phyloP scores from a whole-genome alignment of 805 yeast genomes.

The Yarrowia sp. region DNA sequence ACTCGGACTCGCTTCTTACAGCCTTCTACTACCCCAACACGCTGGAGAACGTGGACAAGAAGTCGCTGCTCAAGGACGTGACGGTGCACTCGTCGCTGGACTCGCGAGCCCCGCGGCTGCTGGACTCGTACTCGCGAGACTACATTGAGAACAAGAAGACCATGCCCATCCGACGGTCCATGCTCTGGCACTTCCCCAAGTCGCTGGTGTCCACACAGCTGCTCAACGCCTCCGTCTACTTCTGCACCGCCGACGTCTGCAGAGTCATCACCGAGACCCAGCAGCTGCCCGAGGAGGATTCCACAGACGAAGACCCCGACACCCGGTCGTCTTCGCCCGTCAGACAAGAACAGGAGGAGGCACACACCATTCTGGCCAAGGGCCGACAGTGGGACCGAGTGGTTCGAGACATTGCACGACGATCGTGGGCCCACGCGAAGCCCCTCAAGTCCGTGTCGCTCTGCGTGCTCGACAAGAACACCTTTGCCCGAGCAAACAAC shows the following conservation, averaged over 20 bases:
- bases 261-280: constrained; percentile 47
- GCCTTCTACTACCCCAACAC: constrained; percentile 72
- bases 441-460: constrained; percentile 63
- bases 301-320: constrained; percentile 32
- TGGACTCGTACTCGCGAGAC: constrained; percentile 71
- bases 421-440: constrained; percentile 81
- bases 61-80: constrained; percentile 63
- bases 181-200: constrained; percentile 86
- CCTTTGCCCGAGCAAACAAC: constrained; percentile 74
- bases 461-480: constrained; percentile 63
- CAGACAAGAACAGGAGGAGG: neutral
- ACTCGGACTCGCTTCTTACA: constrained; percentile 63
- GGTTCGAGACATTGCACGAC: constrained; percentile 81
- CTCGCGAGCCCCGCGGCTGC: constrained; percentile 44
- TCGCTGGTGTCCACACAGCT: constrained; percentile 72
- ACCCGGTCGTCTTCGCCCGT: constrained; percentile 30
- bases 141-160: constrained; percentile 70
- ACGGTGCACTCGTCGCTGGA: constrained; percentile 44
- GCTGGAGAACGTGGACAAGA: constrained; percentile 76
- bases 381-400: constrained; percentile 40
- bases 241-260: constrained; percentile 56
- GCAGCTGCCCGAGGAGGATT: constrained; percentile 30
- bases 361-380: constrained; percentile 29
- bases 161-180: constrained; percentile 74
- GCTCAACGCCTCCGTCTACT: constrained; percentile 69